These are phyloP conservation scores for Phascolomyces articulosus DNA, from an alignment of 371 early-diverging fungal genomes.

Conservation along the genomic window DNA sequence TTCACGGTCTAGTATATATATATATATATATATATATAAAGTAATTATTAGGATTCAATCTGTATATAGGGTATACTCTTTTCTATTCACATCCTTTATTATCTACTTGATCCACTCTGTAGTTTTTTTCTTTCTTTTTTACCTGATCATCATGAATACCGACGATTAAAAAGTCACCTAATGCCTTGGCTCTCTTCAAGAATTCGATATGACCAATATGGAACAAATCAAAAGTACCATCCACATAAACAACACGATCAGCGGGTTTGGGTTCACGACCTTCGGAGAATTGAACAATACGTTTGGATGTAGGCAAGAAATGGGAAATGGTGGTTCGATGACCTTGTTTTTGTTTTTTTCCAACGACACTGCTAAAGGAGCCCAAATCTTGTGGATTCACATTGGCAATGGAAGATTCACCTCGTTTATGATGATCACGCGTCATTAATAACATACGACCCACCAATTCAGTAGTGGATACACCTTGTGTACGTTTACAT, in stretches of 20 bases:
- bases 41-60: neutral
- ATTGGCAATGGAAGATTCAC: constrained; percentile 56
- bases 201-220: constrained; percentile 96
- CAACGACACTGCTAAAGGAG: constrained; percentile 48
- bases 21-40: neutral
- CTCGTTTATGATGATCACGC: constrained; percentile 78
- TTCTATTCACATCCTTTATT: no score
- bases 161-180: constrained; percentile 90
- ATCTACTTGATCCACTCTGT: no score
- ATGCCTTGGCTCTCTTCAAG: constrained; percentile 82
- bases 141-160: constrained; percentile 92
- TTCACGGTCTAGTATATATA: constrained; percentile 90
- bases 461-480: constrained; percentile 95
- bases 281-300: constrained; percentile 88
- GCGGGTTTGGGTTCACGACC: constrained; percentile 72
- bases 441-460: constrained; percentile 95
- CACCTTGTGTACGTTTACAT: constrained; percentile 92
- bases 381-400: constrained; percentile 66
- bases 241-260: constrained; percentile 87
- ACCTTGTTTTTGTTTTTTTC: neutral
- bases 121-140: no score
- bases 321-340: constrained; percentile 69
- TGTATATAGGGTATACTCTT: no score
- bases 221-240: constrained; percentile 97
- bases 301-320: constrained; percentile 84